A percentile compares a stretch with the other conserved stretches of the same genome.
These are phyloP conservation scores for maize (Zea mays) DNA, from an alignment of 176 grass and related monocot species.

Conservation along the genomic window Zm-B73-REFERENCE-NAM-5.0 NC_050101.1:102704001-102704500, in stretches of 20 bases:
- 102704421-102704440: conserved; percentile 84
- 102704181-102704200: background rate
- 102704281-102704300: conserved; percentile 74
- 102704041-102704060: conserved; percentile 97
- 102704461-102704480: conserved; percentile 70
- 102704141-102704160: conserved; percentile 17
- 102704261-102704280: background rate
- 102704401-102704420: background rate
- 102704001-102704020: conserved; percentile 68
- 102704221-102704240: background rate
- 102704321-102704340: conserved; percentile 74
- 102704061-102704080: conserved; percentile 39
- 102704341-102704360: conserved; percentile 37
- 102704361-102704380: conserved; percentile 31
- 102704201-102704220: background rate
- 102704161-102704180: conserved; percentile 10
- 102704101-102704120: conserved; percentile 11
- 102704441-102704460: conserved; percentile 76
- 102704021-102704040: conserved; percentile 99
- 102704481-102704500: conserved; percentile 87
- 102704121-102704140: background rate
- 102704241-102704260: background rate
- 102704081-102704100: conserved; percentile 25
- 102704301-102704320: conserved; percentile 80
- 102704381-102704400: background rate